phyloP scores from a whole-genome alignment of 1,284 basidiomycete genomes.

The Cutaneotrichosporon arboriforme region DNA sequence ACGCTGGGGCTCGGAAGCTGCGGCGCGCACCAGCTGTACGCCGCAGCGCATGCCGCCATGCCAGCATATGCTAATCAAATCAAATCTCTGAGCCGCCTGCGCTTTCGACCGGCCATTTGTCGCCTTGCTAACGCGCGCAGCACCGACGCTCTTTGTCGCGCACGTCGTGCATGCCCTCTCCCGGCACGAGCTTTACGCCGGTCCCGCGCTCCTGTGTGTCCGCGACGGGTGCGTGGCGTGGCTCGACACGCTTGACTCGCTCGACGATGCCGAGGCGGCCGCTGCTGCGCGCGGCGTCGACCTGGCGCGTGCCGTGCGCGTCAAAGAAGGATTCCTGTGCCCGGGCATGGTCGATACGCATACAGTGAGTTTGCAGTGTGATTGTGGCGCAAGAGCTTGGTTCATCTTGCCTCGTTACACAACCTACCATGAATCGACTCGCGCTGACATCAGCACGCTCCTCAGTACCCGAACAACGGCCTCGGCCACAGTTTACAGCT shows the following conservation, averaged over 20 bases:
- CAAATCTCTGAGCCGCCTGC: slow-evolving; percentile 1
- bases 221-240: slow-evolving; percentile 62
- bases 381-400: not conserved
- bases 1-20: slow-evolving; percentile 11
- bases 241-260: slow-evolving; percentile 49
- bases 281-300: slow-evolving; percentile 34
- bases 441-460: slow-evolving; percentile 63
- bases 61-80: slow-evolving; percentile 16
- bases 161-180: slow-evolving; percentile 62
- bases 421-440: slow-evolving; percentile 12
- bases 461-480: slow-evolving; percentile 79
- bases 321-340: slow-evolving; percentile 69
- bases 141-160: slow-evolving; percentile 48
- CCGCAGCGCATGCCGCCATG: slow-evolving; percentile 5
- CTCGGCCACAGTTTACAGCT: slow-evolving; percentile 61
- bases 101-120: not conserved
- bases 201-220: slow-evolving; percentile 61
- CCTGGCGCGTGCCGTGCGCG: slow-evolving; percentile 49
- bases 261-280: slow-evolving; percentile 29
- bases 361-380: slow-evolving; percentile 58
- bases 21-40: not conserved
- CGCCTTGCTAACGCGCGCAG: not conserved
- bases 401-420: not conserved
- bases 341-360: slow-evolving; percentile 90
- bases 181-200: slow-evolving; percentile 54